Conservation (phyloP, 177 flowering plant species). For the Vitis hybrid region DNA sequence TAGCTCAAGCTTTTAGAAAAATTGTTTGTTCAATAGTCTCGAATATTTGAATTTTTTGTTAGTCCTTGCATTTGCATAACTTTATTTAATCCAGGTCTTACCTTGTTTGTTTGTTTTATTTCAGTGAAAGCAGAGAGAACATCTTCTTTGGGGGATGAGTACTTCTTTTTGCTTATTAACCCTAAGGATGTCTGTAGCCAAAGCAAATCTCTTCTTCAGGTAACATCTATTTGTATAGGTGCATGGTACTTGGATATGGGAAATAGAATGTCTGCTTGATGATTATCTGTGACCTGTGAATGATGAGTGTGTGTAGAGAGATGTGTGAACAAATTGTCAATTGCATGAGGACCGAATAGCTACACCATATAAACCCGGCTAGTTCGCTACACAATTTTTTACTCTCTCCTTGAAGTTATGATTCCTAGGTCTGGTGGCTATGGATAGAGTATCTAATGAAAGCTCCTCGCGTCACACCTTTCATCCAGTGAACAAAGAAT, state of each 20-base stretch:
- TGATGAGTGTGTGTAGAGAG: too few species aligned
- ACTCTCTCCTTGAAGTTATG: too few species aligned
- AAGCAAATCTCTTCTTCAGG: slow-evolving; percentile 62
- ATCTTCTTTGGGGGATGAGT: slow-evolving; percentile 18
- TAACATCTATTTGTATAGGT: slow-evolving; percentile 13
- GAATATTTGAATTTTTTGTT: not conserved
- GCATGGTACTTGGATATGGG: not conserved
- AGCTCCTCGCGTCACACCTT: not conserved
- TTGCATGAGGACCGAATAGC: too few species aligned
- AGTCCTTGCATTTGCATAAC: not conserved
- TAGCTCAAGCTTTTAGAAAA: too few species aligned
- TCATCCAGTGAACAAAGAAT: too few species aligned
- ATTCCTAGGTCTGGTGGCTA: too few species aligned
- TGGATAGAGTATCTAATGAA: not conserved
- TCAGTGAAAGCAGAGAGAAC: slow-evolving; percentile 16
- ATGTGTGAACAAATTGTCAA: too few species aligned
- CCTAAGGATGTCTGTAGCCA: slow-evolving; percentile 56
- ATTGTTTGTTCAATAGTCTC: not conserved
- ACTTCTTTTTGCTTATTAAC: slow-evolving; percentile 51
- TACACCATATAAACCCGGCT: too few species aligned
- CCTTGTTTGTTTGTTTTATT: not conserved
- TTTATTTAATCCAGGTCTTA: not conserved
- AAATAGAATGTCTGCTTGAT: not conserved
- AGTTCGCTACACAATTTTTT: too few species aligned
- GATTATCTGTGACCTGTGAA: too few species aligned